Evolutionary conservation across 2,329 filamentous ascomycete genomes (phyloP), one percentile per base, ranked within the genome.

Genomic region (Helotiales sp.): DNA sequence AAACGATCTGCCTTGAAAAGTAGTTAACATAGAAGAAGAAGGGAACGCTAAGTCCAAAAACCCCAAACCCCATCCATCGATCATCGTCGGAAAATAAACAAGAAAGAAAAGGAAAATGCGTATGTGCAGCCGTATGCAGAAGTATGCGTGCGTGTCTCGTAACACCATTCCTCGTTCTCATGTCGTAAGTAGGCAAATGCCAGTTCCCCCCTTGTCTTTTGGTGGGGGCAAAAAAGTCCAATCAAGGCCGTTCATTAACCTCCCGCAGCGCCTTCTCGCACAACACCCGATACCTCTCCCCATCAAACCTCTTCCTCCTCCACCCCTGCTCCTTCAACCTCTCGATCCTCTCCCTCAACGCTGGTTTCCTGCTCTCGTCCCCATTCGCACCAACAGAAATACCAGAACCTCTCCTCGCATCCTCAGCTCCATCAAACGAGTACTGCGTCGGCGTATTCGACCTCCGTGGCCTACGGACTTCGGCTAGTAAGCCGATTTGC

Each of bases 241-340:
- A 26, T 60, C 57, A 61, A 50, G 45, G 22, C 10, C 64, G 20
- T 37, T 66, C 64, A 11, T 65, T 62, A 47, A 74, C 24, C 58
- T 76, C 74, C 1, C 13, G 43, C 28, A 75, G 57, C 2, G 70
- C 75, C 32, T 62, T 70, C 58, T 76, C 71, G 52, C 74, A 75
- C 28, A 77, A 64, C n/a, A 60, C 45, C 47, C 68, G 59, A 67
- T 75, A 76, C 40, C 72, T 66, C 34, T 62, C 61, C 0, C 63
- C 64, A 67, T 75, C 68, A 58, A 75, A 77, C 5, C 75, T 63
- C 52, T 71, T 65, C 43, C 71, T 72, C 20, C 62, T 63, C 72
- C 71, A 75, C 1, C 72, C 71, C 2, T 24, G 30, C 28, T 68
- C 70, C 55, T 63, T 73, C 43, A 74, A 43, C 32, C 66, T 68